phyloP scores from a whole-genome alignment of 805 yeast species.

The Metschnikowia amazonensis region DNA sequence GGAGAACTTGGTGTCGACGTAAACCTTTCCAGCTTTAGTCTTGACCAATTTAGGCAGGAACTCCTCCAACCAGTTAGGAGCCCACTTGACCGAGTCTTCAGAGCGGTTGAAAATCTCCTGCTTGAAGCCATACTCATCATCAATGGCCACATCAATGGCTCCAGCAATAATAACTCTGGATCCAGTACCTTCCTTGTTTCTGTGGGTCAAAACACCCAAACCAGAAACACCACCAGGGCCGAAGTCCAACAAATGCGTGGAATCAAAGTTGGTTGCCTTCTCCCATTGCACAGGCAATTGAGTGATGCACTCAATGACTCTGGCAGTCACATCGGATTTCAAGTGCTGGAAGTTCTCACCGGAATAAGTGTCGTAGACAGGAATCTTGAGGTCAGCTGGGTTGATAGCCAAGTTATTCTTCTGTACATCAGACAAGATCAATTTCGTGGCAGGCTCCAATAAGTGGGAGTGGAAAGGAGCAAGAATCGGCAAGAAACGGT shows the following conservation, averaged over 20 bases:
- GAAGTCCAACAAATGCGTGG: conserved; percentile 90
- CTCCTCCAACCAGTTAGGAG: conserved; percentile 87
- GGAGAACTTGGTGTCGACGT: conserved; percentile 91
- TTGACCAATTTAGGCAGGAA: conserved; percentile 82
- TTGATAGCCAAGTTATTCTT: conserved; percentile 55
- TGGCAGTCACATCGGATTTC: conserved; percentile 47
- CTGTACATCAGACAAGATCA: conserved; percentile 57
- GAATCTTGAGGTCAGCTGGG: conserved; percentile 60
- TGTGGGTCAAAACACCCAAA: conserved; percentile 90
- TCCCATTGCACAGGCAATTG: conserved; percentile 95
- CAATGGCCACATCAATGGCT: conserved; percentile 62
- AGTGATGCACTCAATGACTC: conserved; percentile 80
- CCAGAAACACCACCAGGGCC: conserved; percentile 99
- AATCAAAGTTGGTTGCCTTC: conserved; percentile 69
- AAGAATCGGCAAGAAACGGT: conserved; percentile 89
- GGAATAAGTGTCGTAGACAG: conserved; percentile 85
- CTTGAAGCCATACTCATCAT: conserved; percentile 91
- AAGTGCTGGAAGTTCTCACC: conserved; percentile 70
- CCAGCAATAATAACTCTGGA: conserved; percentile 92
- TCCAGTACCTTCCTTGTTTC: conserved; percentile 99
- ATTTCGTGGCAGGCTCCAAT: conserved; percentile 64
- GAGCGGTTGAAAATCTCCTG: conserved; percentile 85
- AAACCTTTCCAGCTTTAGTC: conserved; percentile 64
- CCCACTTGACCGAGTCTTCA: conserved; percentile 64
- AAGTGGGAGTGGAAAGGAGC: conserved; percentile 96